Evolutionary conservation across 2,329 filamentous ascomycete species (phyloP), one percentile per base, ranked within the genome.

Genomic region (Cylindrodendrum hubeiense): DNA sequence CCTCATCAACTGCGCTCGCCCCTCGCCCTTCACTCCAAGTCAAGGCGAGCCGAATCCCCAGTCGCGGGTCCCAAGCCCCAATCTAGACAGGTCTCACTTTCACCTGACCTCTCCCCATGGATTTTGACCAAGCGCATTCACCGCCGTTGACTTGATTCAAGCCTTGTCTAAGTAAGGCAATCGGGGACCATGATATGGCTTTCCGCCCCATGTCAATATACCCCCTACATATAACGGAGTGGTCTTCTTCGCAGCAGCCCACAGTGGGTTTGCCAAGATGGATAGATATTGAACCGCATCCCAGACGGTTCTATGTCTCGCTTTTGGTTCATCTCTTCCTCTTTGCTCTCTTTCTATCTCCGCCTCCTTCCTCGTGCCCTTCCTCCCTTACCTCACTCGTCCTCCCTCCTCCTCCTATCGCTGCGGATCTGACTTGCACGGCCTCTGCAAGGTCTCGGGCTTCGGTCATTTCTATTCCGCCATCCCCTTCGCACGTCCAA

Each of bases 81-180:
- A 43, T 34, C 37, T 17, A 22, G 26, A 26, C 41, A 49, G 43
- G 52, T 37, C 24, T 55, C 47, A 33, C 47, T 46, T 54, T 58
- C 47, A 47, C 53, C 34, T 46, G 47, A 52, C 54, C 51, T 47
- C 43, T 17, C 7, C 33, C 47, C 21, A 24, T 24, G n/a, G 21
- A 24, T 47, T 52, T 33, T n/a, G 39, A 10, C 43, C 12, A 34
- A 37, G 47, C 47, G 21, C 47, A 51, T 50, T 52, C 56, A 52
- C 47, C 56, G 56, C 47, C 47, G 34, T 59, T 39, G 55, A 49
- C 28, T 49, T 33, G 56, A 33, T 33, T 49, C 22, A 24, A 49
- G 24, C 39, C 47, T 22, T 33, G n/a, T 13, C n/a, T 39, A 19
- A 21, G 47, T 21, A 21, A 21, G 19, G n/a, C 47, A 33, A 19